These are phyloP conservation scores for Aspergillus uvarum DNA, from an alignment of 2,329 filamentous ascomycete genomes.

Conservation along the genomic window DNA sequence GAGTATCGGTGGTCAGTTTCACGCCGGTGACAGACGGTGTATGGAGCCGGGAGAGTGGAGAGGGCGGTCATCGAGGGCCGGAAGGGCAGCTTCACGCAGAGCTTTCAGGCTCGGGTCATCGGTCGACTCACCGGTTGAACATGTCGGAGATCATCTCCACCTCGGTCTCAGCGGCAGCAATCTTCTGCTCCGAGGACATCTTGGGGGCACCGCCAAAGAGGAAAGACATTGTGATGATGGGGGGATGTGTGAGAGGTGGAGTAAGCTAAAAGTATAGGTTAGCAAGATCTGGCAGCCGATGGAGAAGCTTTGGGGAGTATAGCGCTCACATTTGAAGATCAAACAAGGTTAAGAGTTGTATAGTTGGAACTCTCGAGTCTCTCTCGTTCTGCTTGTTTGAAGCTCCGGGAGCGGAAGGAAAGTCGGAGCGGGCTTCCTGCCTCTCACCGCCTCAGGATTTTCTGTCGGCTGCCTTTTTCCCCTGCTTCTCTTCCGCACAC, in stretches of 20 bases:
- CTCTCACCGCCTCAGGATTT: constrained; percentile 20
- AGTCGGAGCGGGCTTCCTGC: constrained; percentile 4
- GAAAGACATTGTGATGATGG: constrained; percentile 62
- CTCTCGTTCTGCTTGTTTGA: constrained; percentile 6
- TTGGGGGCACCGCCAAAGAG: constrained; percentile 73
- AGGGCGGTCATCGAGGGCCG: background rate
- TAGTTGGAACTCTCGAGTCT: background rate
- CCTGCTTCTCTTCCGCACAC: constrained; percentile 11
- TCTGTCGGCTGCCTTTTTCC: constrained; percentile 11
- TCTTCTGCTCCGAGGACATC: constrained; percentile 94
- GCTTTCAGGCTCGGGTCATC: background rate
- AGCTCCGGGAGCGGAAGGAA: constrained; percentile 15
- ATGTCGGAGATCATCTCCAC: constrained; percentile 97
- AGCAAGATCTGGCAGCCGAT: background rate
- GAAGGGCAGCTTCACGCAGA: background rate
- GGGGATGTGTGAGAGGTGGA: background rate
- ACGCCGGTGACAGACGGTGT: background rate
- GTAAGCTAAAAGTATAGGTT: background rate
- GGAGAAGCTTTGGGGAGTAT: background rate
- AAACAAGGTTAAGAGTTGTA: background rate
- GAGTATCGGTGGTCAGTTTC: background rate
- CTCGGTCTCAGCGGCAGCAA: constrained; percentile 92
- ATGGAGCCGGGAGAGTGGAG: background rate
- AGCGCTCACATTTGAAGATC: background rate
- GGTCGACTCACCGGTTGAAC: constrained; percentile 78